Evolutionary conservation across 2,329 filamentous ascomycete genomes (phyloP), one percentile per base, ranked within the genome.

Genomic region (Magnaporthales sp.): DNA sequence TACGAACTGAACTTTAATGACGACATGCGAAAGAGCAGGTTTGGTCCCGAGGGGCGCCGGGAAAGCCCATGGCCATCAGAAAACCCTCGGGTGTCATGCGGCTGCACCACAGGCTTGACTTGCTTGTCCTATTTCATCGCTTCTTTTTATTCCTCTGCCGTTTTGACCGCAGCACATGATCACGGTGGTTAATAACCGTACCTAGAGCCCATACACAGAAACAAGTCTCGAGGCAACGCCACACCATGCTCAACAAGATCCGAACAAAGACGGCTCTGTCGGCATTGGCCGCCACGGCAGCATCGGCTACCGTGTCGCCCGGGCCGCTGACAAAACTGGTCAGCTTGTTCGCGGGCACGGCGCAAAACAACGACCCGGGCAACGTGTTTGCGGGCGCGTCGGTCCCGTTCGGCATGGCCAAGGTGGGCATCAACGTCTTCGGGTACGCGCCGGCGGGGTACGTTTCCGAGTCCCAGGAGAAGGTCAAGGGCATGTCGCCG

Each of bases 351-450:
- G 29, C 29, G 8, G 61, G 61, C 61, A 62, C 61, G 29, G 61
- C 61, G 61, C 61, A 62, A 13, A 62, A 62, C 29, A 62, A 24
- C 61, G 61, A 62, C 29, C 61, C 61, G 19, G 61, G 61, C 29
- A 62, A 62, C 19, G 61, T 62, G 5, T 62, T 62, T 19, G 61
- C 61, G 29, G 61, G 61, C 8, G 61, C 61, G 61, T 62, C 61
- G 61, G 61, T 62, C 19, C 61, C 61, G 29, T 62, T 62, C 61
- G 61, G 61, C 61, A 62, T 62, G 61, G 61, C 61, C 61, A 62
- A 62, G 61, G 61, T 62, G 2, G 31, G 27, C 61, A 62, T 62
- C 61, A 62, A 62, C 61, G 61, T 62, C 2, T 26, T n/a, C 61
- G 61, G 61, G 15, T 62, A 62, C 11, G 61, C 61, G 29, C 61